Percentiles rank a stretch among this genome's conserved stretches.
phyloP scores from a whole-genome alignment of 306 rosid species.

The Medicago arabica region DNA sequence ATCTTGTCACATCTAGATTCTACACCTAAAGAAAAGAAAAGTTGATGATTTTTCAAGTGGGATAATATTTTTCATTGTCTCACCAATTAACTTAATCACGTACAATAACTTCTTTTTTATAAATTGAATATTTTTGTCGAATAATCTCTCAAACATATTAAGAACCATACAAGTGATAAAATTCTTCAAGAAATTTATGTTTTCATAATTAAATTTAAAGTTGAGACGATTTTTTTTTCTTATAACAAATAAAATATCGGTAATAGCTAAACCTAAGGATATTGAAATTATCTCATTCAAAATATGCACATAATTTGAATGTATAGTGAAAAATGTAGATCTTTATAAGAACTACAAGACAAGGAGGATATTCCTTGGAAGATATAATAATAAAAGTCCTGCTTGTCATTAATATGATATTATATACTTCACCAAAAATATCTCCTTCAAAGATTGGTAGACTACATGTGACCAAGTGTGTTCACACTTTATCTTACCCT shows the following conservation, averaged over 20 bases:
- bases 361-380: constrained; percentile 40
- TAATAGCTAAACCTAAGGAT: neutral
- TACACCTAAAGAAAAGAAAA: no score
- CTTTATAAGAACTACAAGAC: constrained; percentile 18
- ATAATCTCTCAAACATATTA: neutral
- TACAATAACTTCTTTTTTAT: no score
- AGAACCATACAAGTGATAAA: no score
- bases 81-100: no score
- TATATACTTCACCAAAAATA: constrained; percentile 35
- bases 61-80: neutral
- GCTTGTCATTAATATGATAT: constrained; percentile 34
- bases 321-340: neutral
- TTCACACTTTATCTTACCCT: constrained; percentile 5
- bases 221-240: neutral
- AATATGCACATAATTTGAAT: neutral
- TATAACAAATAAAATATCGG: neutral
- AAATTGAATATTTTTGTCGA: neutral
- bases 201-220: no score
- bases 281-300: neutral
- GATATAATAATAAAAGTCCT: neutral
- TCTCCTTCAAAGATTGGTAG: constrained; percentile 31
- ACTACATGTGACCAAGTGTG: constrained; percentile 8
- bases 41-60: neutral
- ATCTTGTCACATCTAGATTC: no score
- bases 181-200: no score